Conservation (phyloP, 352 stramenopile species). For the Phytophthora agathidicida region DNA sequence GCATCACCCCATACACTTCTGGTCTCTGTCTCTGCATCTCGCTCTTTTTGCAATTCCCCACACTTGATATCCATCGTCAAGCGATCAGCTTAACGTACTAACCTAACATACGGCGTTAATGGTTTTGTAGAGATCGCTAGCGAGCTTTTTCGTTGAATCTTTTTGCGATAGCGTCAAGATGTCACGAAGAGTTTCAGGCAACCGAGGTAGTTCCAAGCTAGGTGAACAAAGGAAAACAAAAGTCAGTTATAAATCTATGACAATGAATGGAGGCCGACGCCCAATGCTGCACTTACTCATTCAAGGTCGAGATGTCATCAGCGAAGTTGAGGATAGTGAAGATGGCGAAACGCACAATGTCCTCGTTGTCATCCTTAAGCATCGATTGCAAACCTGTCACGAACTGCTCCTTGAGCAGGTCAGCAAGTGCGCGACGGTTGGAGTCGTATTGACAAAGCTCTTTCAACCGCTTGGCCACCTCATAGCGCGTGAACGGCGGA, state of each 20-base stretch:
- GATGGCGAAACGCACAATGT: slow-evolving; percentile 79
- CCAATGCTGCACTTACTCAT: slow-evolving; percentile 39
- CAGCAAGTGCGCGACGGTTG: slow-evolving; percentile 54
- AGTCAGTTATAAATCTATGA: no score
- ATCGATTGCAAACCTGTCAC: slow-evolving; percentile 58
- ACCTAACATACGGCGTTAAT: slow-evolving; percentile 60
- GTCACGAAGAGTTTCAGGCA: slow-evolving; percentile 63
- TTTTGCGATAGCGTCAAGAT: slow-evolving; percentile 69
- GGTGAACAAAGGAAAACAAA: not conserved
- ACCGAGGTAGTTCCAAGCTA: slow-evolving; percentile 60
- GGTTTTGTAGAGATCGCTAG: slow-evolving; percentile 64
- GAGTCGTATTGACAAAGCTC: slow-evolving; percentile 64
- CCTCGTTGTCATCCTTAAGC: slow-evolving; percentile 73
- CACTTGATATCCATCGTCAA: slow-evolving; percentile 22
- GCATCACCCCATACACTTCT: slow-evolving; percentile 3
- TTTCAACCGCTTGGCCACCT: slow-evolving; percentile 78
- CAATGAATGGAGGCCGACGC: no score
- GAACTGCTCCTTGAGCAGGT: slow-evolving; percentile 56
- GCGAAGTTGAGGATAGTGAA: slow-evolving; percentile 76
- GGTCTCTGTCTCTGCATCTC: slow-evolving; percentile 20
- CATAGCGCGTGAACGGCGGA: slow-evolving; percentile 62
- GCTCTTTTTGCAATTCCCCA: slow-evolving; percentile 19
- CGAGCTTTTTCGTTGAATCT: slow-evolving; percentile 76
- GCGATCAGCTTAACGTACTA: slow-evolving; percentile 15
- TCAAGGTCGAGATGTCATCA: slow-evolving; percentile 50